These are phyloP conservation scores for Malus domestica DNA, from an alignment of 306 rosid genomes.

Conservation along the genomic window DNA sequence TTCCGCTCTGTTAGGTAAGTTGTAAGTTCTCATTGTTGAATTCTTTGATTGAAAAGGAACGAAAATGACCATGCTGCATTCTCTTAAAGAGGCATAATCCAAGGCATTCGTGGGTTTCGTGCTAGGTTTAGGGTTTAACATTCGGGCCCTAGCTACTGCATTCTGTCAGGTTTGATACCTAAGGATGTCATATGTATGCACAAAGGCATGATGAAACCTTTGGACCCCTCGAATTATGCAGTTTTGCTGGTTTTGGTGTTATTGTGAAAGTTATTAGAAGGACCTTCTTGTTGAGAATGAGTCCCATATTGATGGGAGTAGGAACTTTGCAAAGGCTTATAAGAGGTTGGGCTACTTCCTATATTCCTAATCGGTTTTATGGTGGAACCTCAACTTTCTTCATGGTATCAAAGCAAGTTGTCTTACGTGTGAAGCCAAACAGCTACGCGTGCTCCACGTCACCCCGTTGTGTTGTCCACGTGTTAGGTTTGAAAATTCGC, in stretches of 20 bases:
- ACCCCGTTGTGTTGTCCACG: too few relatives aligned
- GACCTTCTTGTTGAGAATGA: neutral
- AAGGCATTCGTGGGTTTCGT: neutral
- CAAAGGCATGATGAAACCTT: neutral
- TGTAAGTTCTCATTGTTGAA: neutral
- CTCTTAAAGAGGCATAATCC: neutral
- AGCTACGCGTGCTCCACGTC: too few relatives aligned
- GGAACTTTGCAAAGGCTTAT: too few relatives aligned
- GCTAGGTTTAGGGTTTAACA: constrained; percentile 14
- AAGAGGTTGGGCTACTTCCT: too few relatives aligned
- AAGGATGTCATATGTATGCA: neutral
- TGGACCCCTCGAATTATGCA: constrained; percentile 6
- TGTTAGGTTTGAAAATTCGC: too few relatives aligned
- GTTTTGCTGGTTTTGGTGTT: neutral
- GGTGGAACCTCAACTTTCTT: too few relatives aligned
- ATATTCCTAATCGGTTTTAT: too few relatives aligned
- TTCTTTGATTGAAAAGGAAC: neutral
- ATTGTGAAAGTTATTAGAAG: neutral
- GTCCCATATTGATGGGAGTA: too few relatives aligned
- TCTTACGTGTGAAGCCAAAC: too few relatives aligned
- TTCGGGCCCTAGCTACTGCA: constrained; percentile 13
- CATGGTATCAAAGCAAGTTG: too few relatives aligned
- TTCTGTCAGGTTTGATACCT: constrained; percentile 10
- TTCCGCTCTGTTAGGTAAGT: too few relatives aligned
- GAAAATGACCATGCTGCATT: neutral